A percentile compares a stretch with the other conserved stretches of the same genome.
Conservation (phyloP, 2,329 filamentous ascomycete species). For the Huntiella savannae region DNA sequence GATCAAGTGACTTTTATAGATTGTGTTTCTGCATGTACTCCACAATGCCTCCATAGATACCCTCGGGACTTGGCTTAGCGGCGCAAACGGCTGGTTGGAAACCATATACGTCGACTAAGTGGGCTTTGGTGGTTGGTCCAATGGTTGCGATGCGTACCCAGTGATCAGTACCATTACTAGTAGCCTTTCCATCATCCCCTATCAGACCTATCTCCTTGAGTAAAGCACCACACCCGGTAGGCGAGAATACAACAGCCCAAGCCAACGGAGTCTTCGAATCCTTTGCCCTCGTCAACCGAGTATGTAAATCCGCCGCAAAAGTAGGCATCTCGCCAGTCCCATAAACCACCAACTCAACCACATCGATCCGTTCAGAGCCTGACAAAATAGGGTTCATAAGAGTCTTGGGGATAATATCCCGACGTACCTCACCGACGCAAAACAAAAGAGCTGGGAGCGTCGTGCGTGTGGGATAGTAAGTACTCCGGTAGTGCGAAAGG, state of each 20-base stretch:
- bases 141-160: slow-evolving; percentile 60
- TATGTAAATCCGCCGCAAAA: slow-evolving; percentile 50
- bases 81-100: slow-evolving; percentile 66
- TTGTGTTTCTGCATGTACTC: slow-evolving; percentile 10
- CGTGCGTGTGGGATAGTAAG: slow-evolving; percentile 25
- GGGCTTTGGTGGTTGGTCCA: slow-evolving; percentile 74
- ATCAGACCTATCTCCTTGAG: slow-evolving; percentile 34
- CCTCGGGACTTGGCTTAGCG: slow-evolving; percentile 61
- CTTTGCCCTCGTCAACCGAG: slow-evolving; percentile 42
- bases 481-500: slow-evolving; percentile 48
- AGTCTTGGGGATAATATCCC: slow-evolving; percentile 75
- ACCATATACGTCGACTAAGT: slow-evolving; percentile 44
- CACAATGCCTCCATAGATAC: slow-evolving; percentile 51
- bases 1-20: not conserved
- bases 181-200: slow-evolving; percentile 18
- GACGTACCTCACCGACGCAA: slow-evolving; percentile 70
- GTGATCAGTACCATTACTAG: slow-evolving; percentile 15
- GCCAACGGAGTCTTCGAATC: slow-evolving; percentile 33
- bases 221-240: slow-evolving; percentile 45
- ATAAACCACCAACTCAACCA: slow-evolving; percentile 72
- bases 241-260: slow-evolving; percentile 36
- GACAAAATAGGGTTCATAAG: slow-evolving; percentile 41
- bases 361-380: slow-evolving; percentile 33
- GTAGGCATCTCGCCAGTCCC: slow-evolving; percentile 65
- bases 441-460: slow-evolving; percentile 54